A percentile compares a stretch with the other conserved stretches of the same genome.
These are phyloP conservation scores for Chalaropsis thielavioides DNA, from an alignment of 2,329 filamentous ascomycete species.

Conservation along the genomic window DNA sequence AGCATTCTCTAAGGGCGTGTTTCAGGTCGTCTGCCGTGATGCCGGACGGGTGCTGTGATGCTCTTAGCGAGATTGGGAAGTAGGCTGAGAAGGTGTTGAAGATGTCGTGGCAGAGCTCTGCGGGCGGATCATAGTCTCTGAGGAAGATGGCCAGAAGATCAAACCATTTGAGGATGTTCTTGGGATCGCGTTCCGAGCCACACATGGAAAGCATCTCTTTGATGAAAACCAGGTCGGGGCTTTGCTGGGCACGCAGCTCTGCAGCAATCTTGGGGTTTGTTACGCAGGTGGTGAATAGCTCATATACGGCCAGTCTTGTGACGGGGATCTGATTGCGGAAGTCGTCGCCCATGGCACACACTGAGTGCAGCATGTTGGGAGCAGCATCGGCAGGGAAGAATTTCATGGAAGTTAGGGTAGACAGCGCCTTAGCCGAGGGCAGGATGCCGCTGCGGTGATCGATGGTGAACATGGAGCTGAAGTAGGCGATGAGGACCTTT, in stretches of 20 bases:
- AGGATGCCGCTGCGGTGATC: slow-evolving; percentile 46
- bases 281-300: slow-evolving; percentile 33
- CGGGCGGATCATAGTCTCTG: slow-evolving; percentile 30
- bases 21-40: slow-evolving; percentile 45
- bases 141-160: slow-evolving; percentile 34
- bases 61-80: slow-evolving; percentile 44
- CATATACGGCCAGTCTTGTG: slow-evolving; percentile 39
- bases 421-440: slow-evolving; percentile 39
- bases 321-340: slow-evolving; percentile 38
- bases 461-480: slow-evolving; percentile 43
- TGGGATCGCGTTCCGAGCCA: slow-evolving; percentile 41
- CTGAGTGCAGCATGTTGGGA: slow-evolving; percentile 34
- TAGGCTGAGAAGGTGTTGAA: slow-evolving; percentile 45
- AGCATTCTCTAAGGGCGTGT: slow-evolving; percentile 37
- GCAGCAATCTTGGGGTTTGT: slow-evolving; percentile 29
- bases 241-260: slow-evolving; percentile 29
- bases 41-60: slow-evolving; percentile 33
- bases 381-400: slow-evolving; percentile 36
- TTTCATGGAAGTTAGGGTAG: slow-evolving; percentile 35
- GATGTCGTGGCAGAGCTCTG: slow-evolving; percentile 34
- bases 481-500: slow-evolving; percentile 38
- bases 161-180: slow-evolving; percentile 45
- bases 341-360: slow-evolving; percentile 40
- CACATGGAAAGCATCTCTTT: slow-evolving; percentile 37
- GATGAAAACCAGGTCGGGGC: slow-evolving; percentile 33